phyloP scores from a whole-genome alignment of 2,329 filamentous ascomycete species.

The Plenodomus lindquistii region DNA sequence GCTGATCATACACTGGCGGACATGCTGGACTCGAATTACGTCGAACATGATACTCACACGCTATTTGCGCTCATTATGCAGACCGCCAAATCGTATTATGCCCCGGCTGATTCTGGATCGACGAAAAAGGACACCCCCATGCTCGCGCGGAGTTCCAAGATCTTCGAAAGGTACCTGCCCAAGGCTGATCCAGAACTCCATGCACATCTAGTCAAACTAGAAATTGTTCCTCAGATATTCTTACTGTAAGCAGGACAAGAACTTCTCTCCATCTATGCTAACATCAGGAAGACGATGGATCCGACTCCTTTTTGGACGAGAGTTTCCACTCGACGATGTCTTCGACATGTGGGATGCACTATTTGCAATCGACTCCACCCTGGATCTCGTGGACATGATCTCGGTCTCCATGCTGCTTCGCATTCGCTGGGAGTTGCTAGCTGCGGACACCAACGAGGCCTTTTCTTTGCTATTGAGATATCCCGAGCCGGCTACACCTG shows the following conservation, averaged over 20 bases:
- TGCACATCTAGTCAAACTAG: conserved; percentile 76
- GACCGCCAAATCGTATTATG: conserved; percentile 82
- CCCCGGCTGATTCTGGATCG: conserved; percentile 57
- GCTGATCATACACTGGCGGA: conserved; percentile 35
- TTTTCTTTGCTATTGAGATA: conserved; percentile 84
- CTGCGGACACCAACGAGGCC: conserved; percentile 84
- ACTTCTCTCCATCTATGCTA: conserved; percentile 10
- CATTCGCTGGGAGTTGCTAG: conserved; percentile 85
- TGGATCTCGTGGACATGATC: conserved; percentile 85
- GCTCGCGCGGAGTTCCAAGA: conserved; percentile 80
- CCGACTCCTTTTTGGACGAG: conserved; percentile 85
- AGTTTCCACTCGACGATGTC: conserved; percentile 86
- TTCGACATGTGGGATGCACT: conserved; percentile 88
- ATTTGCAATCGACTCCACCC: conserved; percentile 79
- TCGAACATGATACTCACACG: conserved; percentile 90
- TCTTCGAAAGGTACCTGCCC: conserved; percentile 80
- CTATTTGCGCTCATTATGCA: conserved; percentile 89
- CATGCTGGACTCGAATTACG: conserved; percentile 70
- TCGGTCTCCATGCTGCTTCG: conserved; percentile 92
- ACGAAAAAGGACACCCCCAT: conserved; percentile 65
- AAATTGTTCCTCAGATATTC: conserved; percentile 95
- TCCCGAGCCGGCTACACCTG: conserved; percentile 66
- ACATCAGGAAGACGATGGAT: conserved; percentile 75
- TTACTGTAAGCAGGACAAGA: conserved; percentile 67
- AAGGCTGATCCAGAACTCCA: conserved; percentile 83